Evolutionary conservation across 129 eudicot species (phyloP), one percentile per base, ranked within the genome.

Genomic region (Logfia minima): DNA sequence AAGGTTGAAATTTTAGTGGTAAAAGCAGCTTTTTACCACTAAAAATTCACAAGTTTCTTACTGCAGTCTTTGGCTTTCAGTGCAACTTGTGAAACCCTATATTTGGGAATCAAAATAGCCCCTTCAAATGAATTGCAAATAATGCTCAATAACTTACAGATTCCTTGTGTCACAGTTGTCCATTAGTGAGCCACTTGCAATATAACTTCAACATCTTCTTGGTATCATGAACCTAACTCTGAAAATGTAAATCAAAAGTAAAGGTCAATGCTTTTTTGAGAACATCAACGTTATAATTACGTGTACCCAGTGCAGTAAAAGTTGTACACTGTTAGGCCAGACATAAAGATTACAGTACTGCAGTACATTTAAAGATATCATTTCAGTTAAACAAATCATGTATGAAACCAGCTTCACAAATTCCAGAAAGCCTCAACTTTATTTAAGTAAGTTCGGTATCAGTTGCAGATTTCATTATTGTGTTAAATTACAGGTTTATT

Each of bases 1-100:
- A 23, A 3, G 4, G 4, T 31, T 63, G 11, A 48, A 67, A 23
- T 14, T 26, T 68, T 21, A 66, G 66, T 16, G 72, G 80, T 19
- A 52, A 77, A 63, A 56, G 75, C 37, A 34, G 34, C 17, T 62
- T 8, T 71, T 35, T 5, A 24, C 60, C 51, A 48, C 68, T 64
- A 51, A 39, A 56, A 66, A 35, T 37, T 80, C 75, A 66, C 71
- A 70, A 70, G 23, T 58, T 62, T 70, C 21, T 70, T 74, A 81
- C 80, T 68, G 71, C 76, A 75, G 48, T 22, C 31, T 81, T 81
- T 80, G 83, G 78, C 75, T 73, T 80, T 80, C 70, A 68, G 76
- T 75, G 76, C 68, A 81, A 75, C 76, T 75, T 81, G 80, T 74
- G 76, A 68, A 74, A 81, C 35, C 76, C 76, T 61, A 71, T 45